Evolutionary conservation across 2,329 filamentous ascomycete genomes (phyloP), one percentile per base, ranked within the genome.

Genomic region (Dactylonectria estremocensis): DNA sequence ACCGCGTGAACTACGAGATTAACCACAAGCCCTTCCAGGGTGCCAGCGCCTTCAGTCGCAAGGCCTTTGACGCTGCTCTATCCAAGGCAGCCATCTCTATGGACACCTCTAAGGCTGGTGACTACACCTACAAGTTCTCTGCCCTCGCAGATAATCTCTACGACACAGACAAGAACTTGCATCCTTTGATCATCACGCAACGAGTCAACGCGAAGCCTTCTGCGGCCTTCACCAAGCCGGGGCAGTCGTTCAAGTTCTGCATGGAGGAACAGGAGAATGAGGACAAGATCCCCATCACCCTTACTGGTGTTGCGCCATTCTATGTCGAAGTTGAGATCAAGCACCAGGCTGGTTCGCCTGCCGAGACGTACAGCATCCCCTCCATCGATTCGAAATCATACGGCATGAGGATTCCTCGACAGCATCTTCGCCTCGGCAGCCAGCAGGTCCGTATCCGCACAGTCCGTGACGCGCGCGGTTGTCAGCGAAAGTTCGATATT

Each of bases 181-280:
- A 86, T 20, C 89, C 92, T 5, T 80, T 98, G 37, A 85, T 89
- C 13, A 85, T 99, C 35, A 90, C 92, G 73, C 96, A 99, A 80
- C 92, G 88, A 24, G 94, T 99, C 56, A 92, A 97, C 76, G 88
- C 94, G 14, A 93, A 92, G 66, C 96, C 96, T 1, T 90, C 91
- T 2, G 96, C 95, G 4, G 86, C 88, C 5, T 99, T 99, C 77
- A 87, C 88, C 66, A 93, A 93, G 72, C 94, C 95, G 3, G 95
- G 95, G 16, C 96, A 96, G 80, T 95, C 94, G 1, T 98, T 98
- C 85, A 97, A 96, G 79, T 97, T 95, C 81, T 99, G 96, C 83
- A 92, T 95, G 79, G 91, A 95, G 54, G 94, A 97, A 75, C 89
- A 92, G 57, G 90, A 90, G 61, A 90, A 91, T 35, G 94, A 97